phyloP scores from a whole-genome alignment of 2,329 filamentous ascomycete species.

The Aspergillus aculeatus region DNA sequence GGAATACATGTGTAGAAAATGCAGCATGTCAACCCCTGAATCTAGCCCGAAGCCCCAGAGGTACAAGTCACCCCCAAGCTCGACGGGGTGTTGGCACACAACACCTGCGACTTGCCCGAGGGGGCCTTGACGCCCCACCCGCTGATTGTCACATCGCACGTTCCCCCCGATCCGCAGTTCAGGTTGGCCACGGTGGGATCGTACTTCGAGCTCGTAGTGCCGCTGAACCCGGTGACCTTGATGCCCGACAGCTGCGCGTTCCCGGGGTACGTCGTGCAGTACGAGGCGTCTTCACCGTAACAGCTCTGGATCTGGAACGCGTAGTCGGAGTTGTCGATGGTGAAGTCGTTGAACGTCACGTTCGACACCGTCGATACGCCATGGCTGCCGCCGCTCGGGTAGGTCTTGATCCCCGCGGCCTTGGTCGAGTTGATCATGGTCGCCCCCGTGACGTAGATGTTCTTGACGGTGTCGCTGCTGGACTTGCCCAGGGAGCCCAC shows the following conservation, averaged over 20 bases:
- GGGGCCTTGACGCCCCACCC: conserved; percentile 36
- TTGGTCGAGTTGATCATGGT: conserved; percentile 46
- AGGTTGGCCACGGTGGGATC: conserved; percentile 38
- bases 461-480: conserved; percentile 43
- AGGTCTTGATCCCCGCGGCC: conserved; percentile 50
- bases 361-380: conserved; percentile 43
- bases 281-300: conserved; percentile 38
- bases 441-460: conserved; percentile 43
- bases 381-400: conserved; percentile 40
- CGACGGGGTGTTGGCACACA: conserved; percentile 37
- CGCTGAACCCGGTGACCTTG: conserved; percentile 39
- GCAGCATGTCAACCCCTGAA: no score
- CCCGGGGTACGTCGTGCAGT: conserved; percentile 38
- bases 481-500: conserved; percentile 48
- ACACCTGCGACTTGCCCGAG: conserved; percentile 32
- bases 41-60: conserved; percentile 35
- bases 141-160: conserved; percentile 38
- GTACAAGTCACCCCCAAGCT: conserved; percentile 34
- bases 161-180: conserved; percentile 39
- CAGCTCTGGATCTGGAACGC: conserved; percentile 50
- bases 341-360: conserved; percentile 43
- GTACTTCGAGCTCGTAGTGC: conserved; percentile 41
- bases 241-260: conserved; percentile 37
- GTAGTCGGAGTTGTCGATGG: conserved; percentile 42
- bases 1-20: no score